Evolutionary conservation across 768 basidiomycete genomes (phyloP).

Genomic region (Tremella yokohamensis): DNA sequence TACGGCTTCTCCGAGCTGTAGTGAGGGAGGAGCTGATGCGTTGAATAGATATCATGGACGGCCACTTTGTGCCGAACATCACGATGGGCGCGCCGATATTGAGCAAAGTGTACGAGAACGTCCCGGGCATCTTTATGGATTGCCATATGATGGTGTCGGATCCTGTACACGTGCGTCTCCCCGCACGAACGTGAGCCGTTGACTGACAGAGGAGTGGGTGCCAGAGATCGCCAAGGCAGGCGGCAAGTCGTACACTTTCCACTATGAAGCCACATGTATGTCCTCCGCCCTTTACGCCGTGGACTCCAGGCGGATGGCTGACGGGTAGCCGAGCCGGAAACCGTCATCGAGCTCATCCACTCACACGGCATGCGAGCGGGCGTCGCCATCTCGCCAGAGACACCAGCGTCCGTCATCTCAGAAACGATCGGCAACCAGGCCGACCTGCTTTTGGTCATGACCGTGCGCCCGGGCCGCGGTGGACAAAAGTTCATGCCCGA

Average conservation of each 20-base stretch:
- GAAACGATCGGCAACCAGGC: conserved; percentile 75
- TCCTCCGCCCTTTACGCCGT: conserved; percentile 16
- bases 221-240: conserved; percentile 93
- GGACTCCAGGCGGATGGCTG: background rate
- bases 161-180: conserved; percentile 68
- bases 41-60: conserved; percentile 42
- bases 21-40: background rate
- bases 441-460: conserved; percentile 98
- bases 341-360: conserved; percentile 77
- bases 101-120: conserved; percentile 73
- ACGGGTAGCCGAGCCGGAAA: conserved; percentile 47
- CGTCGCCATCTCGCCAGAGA: conserved; percentile 94
- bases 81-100: conserved; percentile 94
- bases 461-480: conserved; percentile 89
- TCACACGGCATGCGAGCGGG: conserved; percentile 86
- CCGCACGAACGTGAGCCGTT: no score
- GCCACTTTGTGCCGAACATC: conserved; percentile 98
- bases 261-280: conserved; percentile 86
- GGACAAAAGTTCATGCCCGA: conserved; percentile 94
- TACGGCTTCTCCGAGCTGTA: conserved; percentile 45
- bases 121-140: conserved; percentile 98
- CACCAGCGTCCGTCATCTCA: conserved; percentile 80
- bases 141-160: conserved; percentile 99
- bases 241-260: conserved; percentile 92
- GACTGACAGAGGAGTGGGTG: conserved; percentile 72